These are phyloP conservation scores for Hordeum pubiflorum DNA, from an alignment of 202 grass and related monocot genomes.

Conservation along the genomic window DNA sequence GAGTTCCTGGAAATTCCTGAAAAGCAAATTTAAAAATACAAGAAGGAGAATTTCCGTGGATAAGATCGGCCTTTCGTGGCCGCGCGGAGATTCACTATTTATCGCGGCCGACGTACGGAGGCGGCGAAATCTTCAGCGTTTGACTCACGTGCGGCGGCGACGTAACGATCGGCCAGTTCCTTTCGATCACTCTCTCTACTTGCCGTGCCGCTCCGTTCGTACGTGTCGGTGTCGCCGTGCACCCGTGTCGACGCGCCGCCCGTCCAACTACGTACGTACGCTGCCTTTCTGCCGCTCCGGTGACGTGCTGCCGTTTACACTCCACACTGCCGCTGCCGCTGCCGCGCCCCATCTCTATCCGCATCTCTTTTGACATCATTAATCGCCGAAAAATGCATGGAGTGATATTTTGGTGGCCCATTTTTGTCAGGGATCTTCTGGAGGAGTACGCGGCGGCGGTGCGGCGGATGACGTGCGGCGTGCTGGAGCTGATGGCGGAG, in stretches of 20 bases:
- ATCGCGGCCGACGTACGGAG: conserved; percentile 1
- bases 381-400: no score
- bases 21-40: background rate
- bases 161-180: background rate
- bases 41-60: background rate
- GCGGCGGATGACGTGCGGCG: conserved; percentile 44
- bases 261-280: background rate
- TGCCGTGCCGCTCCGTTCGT: background rate
- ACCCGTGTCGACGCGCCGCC: conserved; percentile 9
- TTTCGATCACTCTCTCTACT: background rate
- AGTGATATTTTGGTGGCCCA: no score
- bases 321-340: background rate
- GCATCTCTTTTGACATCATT: background rate
- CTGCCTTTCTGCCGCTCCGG: background rate
- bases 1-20: no score
- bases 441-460: conserved; percentile 62
- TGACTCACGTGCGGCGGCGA: conserved; percentile 24
- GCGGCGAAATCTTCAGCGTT: background rate
- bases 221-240: background rate
- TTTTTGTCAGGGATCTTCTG: conserved; percentile 39
- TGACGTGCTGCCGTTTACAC: conserved; percentile 7
- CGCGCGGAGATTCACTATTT: conserved; percentile 16
- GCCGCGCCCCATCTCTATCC: background rate
- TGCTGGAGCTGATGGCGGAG: conserved; percentile 78
- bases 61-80: conserved; percentile 25